Conservation (phyloP, 352 stramenopile genomes). For the Globisporangium emineosum region DNA sequence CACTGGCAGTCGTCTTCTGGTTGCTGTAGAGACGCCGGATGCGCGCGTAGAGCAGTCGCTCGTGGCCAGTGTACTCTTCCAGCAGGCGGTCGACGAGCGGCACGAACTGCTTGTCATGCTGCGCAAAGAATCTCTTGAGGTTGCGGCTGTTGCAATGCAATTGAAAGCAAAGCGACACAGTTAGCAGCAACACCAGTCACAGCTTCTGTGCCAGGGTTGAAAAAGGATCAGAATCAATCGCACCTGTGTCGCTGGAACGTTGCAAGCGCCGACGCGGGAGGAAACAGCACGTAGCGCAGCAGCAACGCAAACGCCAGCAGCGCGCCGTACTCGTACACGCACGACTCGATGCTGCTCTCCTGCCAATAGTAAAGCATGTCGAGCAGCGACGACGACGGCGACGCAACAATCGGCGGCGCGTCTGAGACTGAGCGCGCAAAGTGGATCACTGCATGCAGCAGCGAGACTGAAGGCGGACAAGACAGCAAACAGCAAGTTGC, state of each 20-base stretch:
- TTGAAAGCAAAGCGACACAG: background rate
- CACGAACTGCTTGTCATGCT: constrained; percentile 44
- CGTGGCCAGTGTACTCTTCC: constrained; percentile 52
- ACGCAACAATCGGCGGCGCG: constrained; percentile 7
- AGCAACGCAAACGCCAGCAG: constrained; percentile 33
- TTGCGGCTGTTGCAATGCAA: constrained; percentile 20
- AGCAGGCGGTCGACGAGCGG: constrained; percentile 35
- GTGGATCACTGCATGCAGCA: constrained; percentile 20
- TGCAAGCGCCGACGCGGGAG: constrained; percentile 29
- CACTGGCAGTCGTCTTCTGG: background rate
- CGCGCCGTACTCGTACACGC: constrained; percentile 26
- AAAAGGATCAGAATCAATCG: background rate
- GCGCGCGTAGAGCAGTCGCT: constrained; percentile 46
- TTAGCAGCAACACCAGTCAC: background rate
- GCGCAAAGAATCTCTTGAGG: constrained; percentile 41
- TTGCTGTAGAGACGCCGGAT: constrained; percentile 40
- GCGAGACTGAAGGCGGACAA: constrained; percentile 9
- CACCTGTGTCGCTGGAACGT: constrained; percentile 35
- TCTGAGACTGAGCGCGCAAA: constrained; percentile 14
- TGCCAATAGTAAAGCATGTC: constrained; percentile 10
- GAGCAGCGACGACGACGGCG: background rate
- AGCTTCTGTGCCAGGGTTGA: background rate
- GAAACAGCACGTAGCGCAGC: constrained; percentile 36
- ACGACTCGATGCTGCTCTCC: constrained; percentile 1
- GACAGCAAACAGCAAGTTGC: background rate